phyloP scores from a whole-genome alignment of 1,139 yeast genomes.

The Blastobotrys persicus region DNA sequence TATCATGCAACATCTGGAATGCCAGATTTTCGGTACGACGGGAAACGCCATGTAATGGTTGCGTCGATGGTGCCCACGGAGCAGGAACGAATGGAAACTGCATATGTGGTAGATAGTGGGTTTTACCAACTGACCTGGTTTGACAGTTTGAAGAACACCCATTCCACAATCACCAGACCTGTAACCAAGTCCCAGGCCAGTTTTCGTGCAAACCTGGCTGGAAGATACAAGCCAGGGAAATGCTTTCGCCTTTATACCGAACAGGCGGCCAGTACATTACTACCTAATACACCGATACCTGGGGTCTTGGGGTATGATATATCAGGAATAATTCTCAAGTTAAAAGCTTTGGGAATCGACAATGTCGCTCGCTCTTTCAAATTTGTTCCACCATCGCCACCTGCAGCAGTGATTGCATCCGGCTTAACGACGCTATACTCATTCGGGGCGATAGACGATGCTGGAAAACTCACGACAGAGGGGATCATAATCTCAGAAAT shows the following conservation, averaged over 20 bases:
- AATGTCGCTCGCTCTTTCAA: slow-evolving; percentile 86
- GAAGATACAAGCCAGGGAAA: slow-evolving; percentile 4
- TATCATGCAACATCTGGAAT: not conserved
- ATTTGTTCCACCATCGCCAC: slow-evolving; percentile 87
- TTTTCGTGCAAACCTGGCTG: slow-evolving; percentile 6
- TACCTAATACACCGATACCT: slow-evolving; percentile 78
- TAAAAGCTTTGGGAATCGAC: slow-evolving; percentile 79
- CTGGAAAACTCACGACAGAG: slow-evolving; percentile 69
- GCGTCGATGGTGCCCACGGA: not conserved
- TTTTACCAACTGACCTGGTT: slow-evolving; percentile 36
- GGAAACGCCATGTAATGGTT: slow-evolving; percentile 9
- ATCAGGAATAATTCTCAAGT: slow-evolving; percentile 72
- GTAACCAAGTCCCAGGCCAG: not conserved
- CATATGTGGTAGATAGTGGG: slow-evolving; percentile 86
- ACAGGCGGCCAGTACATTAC: slow-evolving; percentile 74
- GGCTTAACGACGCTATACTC: slow-evolving; percentile 53
- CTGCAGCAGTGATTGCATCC: slow-evolving; percentile 60
- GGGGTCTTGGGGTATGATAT: slow-evolving; percentile 77
- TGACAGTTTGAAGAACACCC: slow-evolving; percentile 25
- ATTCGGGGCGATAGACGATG: slow-evolving; percentile 73
- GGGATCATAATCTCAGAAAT: slow-evolving; percentile 80
- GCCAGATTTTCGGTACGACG: slow-evolving; percentile 7
- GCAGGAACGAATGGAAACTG: slow-evolving; percentile 45
- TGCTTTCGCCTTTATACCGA: slow-evolving; percentile 54
- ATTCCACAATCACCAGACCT: slow-evolving; percentile 4